These are phyloP conservation scores for Bocquillonia castaneifolia DNA, from an alignment of 441 rosid genomes.

Conservation along the genomic window DNA sequence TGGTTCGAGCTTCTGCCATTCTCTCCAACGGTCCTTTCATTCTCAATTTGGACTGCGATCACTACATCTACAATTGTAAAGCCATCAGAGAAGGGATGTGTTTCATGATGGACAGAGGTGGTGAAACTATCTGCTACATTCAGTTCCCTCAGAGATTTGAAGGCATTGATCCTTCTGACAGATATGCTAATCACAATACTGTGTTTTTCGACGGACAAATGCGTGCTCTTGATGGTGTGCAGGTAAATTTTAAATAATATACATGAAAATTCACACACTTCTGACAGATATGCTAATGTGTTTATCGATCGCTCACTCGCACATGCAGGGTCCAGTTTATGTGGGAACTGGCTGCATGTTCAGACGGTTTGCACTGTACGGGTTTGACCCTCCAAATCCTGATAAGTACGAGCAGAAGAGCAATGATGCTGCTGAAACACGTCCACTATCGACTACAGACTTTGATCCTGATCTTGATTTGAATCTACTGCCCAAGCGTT, in stretches of 20 bases:
- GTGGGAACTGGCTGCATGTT: slow-evolving; percentile 93
- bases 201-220: slow-evolving; percentile 87
- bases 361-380: slow-evolving; percentile 76
- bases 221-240: slow-evolving; percentile 92
- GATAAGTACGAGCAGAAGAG: slow-evolving; percentile 35
- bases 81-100: slow-evolving; percentile 91
- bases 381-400: slow-evolving; percentile 71
- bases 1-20: slow-evolving; percentile 75
- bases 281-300: too few species aligned
- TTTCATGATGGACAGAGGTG: slow-evolving; percentile 89
- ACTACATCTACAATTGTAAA: slow-evolving; percentile 73
- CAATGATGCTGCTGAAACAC: slow-evolving; percentile 42
- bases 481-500: slow-evolving; percentile 67
- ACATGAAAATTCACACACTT: too few species aligned
- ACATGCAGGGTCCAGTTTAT: slow-evolving; percentile 84
- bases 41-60: slow-evolving; percentile 86
- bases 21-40: slow-evolving; percentile 87
- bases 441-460: slow-evolving; percentile 56
- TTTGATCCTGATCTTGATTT: slow-evolving; percentile 76
- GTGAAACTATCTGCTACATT: slow-evolving; percentile 77
- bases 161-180: slow-evolving; percentile 89
- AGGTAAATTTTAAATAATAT: slow-evolving; percentile 41
- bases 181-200: slow-evolving; percentile 85
- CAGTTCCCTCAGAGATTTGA: slow-evolving; percentile 91
- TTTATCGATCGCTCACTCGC: too few species aligned